Evolutionary conservation across 768 basidiomycete genomes (phyloP), one percentile per base, ranked within the genome.

Genomic region (Boletus rufocinnamomeus): DNA sequence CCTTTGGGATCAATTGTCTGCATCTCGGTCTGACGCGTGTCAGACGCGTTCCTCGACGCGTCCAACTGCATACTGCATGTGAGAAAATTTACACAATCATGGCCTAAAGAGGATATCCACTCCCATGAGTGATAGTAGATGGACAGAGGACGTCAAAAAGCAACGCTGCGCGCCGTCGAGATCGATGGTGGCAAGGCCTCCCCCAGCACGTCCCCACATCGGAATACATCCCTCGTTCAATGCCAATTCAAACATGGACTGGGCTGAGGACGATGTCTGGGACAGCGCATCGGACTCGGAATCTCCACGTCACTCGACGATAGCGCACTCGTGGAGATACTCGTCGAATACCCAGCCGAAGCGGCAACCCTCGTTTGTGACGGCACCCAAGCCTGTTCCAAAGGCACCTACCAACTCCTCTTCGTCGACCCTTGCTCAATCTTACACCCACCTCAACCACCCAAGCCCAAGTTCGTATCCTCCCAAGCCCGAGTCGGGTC

Each of bases 231-330:
- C 86, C 6, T 71, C 64, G 34, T 70, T 69, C 74, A 75, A 65
- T 72, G 78, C 80, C 57, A 81, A 60, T 52, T 79, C 75, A 64
- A 81, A 74, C 57, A 72, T 74, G 50, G 88, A 91, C 53, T 88
- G 89, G 87, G 88, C 76, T n/a, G 90, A 91, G 70, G 91, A 93
- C 68, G 91, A 93, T 70, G 89, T 84, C 47, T 93, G 91, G 91
- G 91, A 93, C 75, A 88, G 86, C 65, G 80, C 82, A 52, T 92
- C 90, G 19, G 91, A 93, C 75, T 86, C 85, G 47, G 89, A 90
- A 72, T 86, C 83, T 54, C 83, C 82, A 56, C 81, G 79, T 64
- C 82, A 79, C 57, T 80, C 81, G n/a, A 79, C 80, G 11, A 64
- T 82, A 44, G 71, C 79, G n/a, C 76, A 74, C 66, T 73, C 79